These are phyloP conservation scores for Chaetomium fimeti DNA, from an alignment of 495 filamentous ascomycete species.

Conservation along the genomic window DNA sequence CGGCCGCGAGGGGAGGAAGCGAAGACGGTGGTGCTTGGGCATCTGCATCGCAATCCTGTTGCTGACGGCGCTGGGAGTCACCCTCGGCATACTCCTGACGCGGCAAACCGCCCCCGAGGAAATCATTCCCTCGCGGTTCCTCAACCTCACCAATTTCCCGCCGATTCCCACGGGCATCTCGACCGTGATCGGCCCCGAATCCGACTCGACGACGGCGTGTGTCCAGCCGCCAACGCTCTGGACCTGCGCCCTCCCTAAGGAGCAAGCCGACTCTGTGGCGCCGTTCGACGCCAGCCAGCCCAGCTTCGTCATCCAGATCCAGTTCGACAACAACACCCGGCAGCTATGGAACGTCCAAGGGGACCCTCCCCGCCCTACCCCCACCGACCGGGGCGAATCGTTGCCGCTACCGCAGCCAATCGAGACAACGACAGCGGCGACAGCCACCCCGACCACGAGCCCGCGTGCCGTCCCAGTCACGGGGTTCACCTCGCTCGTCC, in stretches of 20 bases:
- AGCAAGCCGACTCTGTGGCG: slow-evolving; percentile 58
- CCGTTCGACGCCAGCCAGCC: slow-evolving; percentile 65
- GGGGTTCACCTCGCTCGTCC: slow-evolving; percentile 20
- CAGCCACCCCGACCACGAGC: slow-evolving; percentile 24
- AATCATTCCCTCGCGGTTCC: slow-evolving; percentile 51
- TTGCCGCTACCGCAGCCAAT: neutral
- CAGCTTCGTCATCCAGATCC: slow-evolving; percentile 75
- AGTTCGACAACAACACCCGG: slow-evolving; percentile 69
- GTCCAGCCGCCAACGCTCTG: slow-evolving; percentile 68
- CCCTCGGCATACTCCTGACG: slow-evolving; percentile 61
- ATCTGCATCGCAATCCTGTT: slow-evolving; percentile 54
- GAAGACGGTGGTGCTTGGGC: slow-evolving; percentile 59
- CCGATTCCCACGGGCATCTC: slow-evolving; percentile 79
- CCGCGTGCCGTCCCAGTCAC: slow-evolving; percentile 11
- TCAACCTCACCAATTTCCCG: slow-evolving; percentile 82
- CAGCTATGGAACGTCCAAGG: slow-evolving; percentile 43
- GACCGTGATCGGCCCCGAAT: slow-evolving; percentile 67
- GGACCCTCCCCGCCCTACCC: slow-evolving; percentile 33
- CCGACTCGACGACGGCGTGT: slow-evolving; percentile 59
- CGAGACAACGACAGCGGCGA: slow-evolving; percentile 5
- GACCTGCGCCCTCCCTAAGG: slow-evolving; percentile 80
- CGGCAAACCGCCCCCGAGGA: slow-evolving; percentile 43
- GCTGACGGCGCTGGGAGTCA: slow-evolving; percentile 59
- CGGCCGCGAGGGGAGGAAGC: slow-evolving; percentile 62
- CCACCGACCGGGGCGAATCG: neutral